Base-by-base conservation (phyloP, 2,329 filamentous ascomycete genomes). In the Akanthomyces lecanii region DNA sequence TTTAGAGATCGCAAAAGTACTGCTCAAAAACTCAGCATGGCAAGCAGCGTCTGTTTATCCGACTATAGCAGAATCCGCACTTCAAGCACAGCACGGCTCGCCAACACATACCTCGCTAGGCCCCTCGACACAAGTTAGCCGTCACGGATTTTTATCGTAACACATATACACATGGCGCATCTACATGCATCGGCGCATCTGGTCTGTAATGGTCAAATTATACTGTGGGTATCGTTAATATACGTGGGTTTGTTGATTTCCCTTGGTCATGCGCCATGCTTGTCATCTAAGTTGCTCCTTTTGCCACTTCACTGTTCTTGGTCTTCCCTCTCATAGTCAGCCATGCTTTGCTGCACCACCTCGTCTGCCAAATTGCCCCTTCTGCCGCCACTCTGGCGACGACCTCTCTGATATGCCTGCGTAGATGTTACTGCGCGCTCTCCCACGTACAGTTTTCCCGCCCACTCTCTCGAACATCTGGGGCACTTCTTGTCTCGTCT, bases 401-500 rank as follows among this genome's bases (percentile, higher is more conserved):
- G 72, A 2, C 78, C 78, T 54, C 75, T 74, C 66, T 79, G 77
- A 63, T 79, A 84, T 7, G 80, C 78, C 42, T 81, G 77, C 8
- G 82, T 82, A 65, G 77, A 78, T 2, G 83, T 86, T 36, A 86
- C 78, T 0, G 85, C 83, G 62, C 78, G 77, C 72, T 86, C 83
- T 2, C 85, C 85, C 1, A 86, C 81, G 63, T 77, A 85, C 52
- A 79, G 76, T 10, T 76, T 71, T 0, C 76, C 80, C 18, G 69
- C 70, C 84, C 85, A 89, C 1, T 74, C 74, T 10, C 71, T 79
- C 3, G 77, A 71, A 68, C 87, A 89, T 63, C 76, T 80, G 0
- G 90, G 89, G 70, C 92, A 96, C 48, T 80, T 82, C 65, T 83
- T 82, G 1, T 81, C 81, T 62, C 82, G 76, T 65, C 85, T 81